These are phyloP conservation scores for Plantago ovata DNA, from an alignment of 257 asterid genomes.

Conservation along the genomic window DNA sequence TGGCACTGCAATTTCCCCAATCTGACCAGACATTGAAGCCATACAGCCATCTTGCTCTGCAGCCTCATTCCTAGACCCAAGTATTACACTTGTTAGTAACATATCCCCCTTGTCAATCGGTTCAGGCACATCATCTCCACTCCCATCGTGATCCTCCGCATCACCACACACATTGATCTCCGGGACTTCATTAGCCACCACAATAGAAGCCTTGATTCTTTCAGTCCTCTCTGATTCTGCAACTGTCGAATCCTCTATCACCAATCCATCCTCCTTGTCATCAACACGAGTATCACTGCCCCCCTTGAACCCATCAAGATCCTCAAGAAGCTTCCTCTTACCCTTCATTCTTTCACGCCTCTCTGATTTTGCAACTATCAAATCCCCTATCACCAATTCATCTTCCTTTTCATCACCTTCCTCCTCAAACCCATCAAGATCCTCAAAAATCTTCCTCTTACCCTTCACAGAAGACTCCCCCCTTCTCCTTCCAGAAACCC, in stretches of 20 bases:
- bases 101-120: constrained; percentile 38
- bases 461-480: constrained; percentile 41
- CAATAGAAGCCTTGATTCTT: constrained; percentile 51
- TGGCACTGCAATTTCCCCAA: constrained; percentile 29
- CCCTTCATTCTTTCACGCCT: constrained; percentile 64
- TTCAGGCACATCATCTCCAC: constrained; percentile 29
- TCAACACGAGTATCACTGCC: constrained; percentile 31
- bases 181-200: constrained; percentile 33
- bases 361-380: constrained; percentile 55
- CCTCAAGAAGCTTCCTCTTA: constrained; percentile 61
- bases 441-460: constrained; percentile 62
- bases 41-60: constrained; percentile 36
- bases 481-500: constrained; percentile 31
- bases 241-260: constrained; percentile 42
- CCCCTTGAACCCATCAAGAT: constrained; percentile 34
- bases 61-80: constrained; percentile 21
- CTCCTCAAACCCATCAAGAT: constrained; percentile 35
- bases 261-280: constrained; percentile 29
- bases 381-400: constrained; percentile 31
- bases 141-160: constrained; percentile 36
- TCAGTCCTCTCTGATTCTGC: constrained; percentile 62
- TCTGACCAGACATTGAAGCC: constrained; percentile 27
- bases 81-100: constrained; percentile 21
- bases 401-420: constrained; percentile 35
- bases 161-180: constrained; percentile 36